Evolutionary conservation across 1,284 basidiomycete genomes (phyloP), one percentile per base, ranked within the genome.

Genomic region (Boletellus deceptivus): DNA sequence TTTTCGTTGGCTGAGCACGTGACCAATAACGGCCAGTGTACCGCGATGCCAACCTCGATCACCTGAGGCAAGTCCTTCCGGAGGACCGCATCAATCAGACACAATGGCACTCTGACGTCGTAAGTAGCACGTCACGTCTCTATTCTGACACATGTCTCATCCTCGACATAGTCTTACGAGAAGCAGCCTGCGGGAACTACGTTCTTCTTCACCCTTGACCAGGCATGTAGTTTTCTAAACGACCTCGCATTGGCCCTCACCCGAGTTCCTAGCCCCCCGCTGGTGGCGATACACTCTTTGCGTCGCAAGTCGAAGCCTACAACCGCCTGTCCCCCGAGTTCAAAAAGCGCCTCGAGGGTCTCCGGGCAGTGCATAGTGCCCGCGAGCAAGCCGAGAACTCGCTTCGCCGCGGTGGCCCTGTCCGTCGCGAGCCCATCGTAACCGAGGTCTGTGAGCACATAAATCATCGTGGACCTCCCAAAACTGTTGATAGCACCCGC

Each of bases 251-350:
- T 9, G 4, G 10, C 16, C 1, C 22, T 22, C 33, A 40, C 36
- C 20, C 53, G 78, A 9, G 14, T 38, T 34, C 24, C 1, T 37
- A 58, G 57, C 50, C 57, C 10, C 38, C 46, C 36, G 27, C 34
- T 33, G 79, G 79, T 20, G 80, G 80, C 10, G 82, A 84, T 64
- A 84, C 83, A 0, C 72, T 83, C 58, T 84, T 83, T 71, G 64
- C 74, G 2, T 82, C 77, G 6, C 77, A 81, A 57, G 79, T 78
- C 50, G 80, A 82, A 53, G 82, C 83, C 1, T 86, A 86, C 72
- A 80, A 80, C 38, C 77, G 80, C n/a, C 78, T 89, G 49, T 87
- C 85, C 0, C 78, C 78, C n/a, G 76, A 77, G 43, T 83, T 89
- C 72, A 70, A 78, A 56, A 76, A 77, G 48, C 80, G 80, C 61